Conservation (phyloP, 768 basidiomycete species). For the Naematelia encephala region DNA sequence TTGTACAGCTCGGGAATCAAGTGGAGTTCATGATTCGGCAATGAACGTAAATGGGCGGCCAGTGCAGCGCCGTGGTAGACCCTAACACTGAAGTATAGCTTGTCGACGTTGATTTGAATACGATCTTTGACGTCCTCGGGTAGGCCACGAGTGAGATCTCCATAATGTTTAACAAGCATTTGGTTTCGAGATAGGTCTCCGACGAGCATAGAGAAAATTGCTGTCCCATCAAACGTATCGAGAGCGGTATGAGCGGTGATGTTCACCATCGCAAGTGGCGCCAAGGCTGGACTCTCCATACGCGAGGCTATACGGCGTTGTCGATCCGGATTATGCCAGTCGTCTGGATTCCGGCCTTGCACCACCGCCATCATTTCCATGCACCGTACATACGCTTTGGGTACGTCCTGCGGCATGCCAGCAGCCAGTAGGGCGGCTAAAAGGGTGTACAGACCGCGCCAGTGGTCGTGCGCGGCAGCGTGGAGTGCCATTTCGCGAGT, state of each 20-base stretch:
- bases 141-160: not conserved
- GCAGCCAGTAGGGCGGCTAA: not conserved
- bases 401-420: not conserved
- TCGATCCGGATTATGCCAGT: not conserved
- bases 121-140: not conserved
- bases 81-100: not conserved
- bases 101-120: not conserved
- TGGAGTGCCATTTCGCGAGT: not conserved
- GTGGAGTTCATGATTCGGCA: not conserved
- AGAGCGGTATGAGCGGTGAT: not conserved
- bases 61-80: not conserved
- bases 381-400: not conserved
- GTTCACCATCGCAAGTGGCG: not conserved
- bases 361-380: not conserved
- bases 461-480: not conserved
- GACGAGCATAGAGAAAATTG: not conserved
- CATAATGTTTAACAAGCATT: not conserved
- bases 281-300: not conserved
- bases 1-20: not conserved
- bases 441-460: not conserved
- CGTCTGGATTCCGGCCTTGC: not conserved
- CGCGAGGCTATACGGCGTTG: not conserved
- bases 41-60: not conserved
- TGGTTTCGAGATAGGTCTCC: not conserved
- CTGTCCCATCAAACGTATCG: not conserved